Evolutionary conservation across 257 asterid genomes (phyloP).

Genomic region (Vinca minor): DNA sequence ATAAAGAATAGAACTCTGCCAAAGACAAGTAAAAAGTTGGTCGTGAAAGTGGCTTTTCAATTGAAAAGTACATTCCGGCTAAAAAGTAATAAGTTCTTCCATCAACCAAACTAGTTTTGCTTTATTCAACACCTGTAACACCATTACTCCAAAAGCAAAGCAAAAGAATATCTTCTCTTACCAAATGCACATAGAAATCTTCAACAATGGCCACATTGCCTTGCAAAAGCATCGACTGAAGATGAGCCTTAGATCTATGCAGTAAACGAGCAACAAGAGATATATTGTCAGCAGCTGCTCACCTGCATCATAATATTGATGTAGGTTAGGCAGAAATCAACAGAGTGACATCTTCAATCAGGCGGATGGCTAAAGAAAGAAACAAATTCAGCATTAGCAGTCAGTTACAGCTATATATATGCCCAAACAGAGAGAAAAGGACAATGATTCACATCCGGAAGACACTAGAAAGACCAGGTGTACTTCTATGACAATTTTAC

Average conservation of each 20-base stretch:
- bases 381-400: not conserved
- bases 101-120: not conserved
- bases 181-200: constrained; percentile 85
- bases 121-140: not conserved
- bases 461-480: not conserved
- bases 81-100: not conserved
- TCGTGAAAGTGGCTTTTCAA: not conserved
- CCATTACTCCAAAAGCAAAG: not conserved
- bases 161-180: constrained; percentile 21
- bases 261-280: constrained; percentile 87
- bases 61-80: not conserved
- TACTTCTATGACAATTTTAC: not conserved
- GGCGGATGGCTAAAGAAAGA: constrained; percentile 7
- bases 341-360: constrained; percentile 10
- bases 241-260: constrained; percentile 83
- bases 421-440: not conserved
- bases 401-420: not conserved
- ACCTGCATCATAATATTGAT: constrained; percentile 66
- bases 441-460: not conserved
- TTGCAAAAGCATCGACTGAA: constrained; percentile 84
- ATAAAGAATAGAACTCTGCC: not conserved
- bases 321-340: constrained; percentile 16
- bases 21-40: not conserved
- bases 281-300: constrained; percentile 89
- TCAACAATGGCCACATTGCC: constrained; percentile 67